Percentiles rank a stretch among this genome's conserved stretches.
phyloP scores from a whole-genome alignment of 768 basidiomycete species.

The Tylopilus sp. region DNA sequence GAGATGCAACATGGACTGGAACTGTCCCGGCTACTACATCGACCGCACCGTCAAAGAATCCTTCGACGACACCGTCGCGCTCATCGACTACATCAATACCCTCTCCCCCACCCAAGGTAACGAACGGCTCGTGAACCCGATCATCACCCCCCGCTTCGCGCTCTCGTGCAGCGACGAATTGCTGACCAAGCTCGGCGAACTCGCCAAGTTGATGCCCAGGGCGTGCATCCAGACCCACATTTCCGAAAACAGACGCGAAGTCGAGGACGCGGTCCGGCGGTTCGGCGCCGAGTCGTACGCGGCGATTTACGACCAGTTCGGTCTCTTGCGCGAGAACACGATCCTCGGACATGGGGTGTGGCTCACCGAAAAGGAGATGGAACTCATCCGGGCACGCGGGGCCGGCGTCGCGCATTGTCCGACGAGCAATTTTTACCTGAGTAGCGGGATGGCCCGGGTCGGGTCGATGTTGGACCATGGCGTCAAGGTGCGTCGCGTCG shows the following conservation, averaged over 20 bases:
- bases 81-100: constrained; percentile 66
- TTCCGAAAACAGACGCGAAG: constrained; percentile 73
- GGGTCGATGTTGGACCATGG: constrained; percentile 74
- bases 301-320: constrained; percentile 71
- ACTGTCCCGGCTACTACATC: constrained; percentile 62
- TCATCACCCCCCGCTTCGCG: constrained; percentile 91
- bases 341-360: constrained; percentile 85
- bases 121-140: constrained; percentile 73
- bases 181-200: constrained; percentile 50
- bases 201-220: constrained; percentile 56
- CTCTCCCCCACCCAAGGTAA: constrained; percentile 36
- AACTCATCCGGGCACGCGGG: constrained; percentile 54
- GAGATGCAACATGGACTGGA: constrained; percentile 44
- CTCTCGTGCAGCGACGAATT: constrained; percentile 74
- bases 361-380: constrained; percentile 66
- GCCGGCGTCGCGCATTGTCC: constrained; percentile 92
- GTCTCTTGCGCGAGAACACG: constrained; percentile 71
- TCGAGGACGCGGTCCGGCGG: constrained; percentile 56
- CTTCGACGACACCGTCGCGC: constrained; percentile 52
- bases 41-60: constrained; percentile 56
- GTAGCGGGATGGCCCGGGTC: constrained; percentile 78
- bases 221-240: constrained; percentile 90
- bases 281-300: constrained; percentile 74
- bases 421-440: constrained; percentile 86
- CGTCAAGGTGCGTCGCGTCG: constrained; percentile 59